A percentile compares a stretch with the other conserved stretches of the same genome.
phyloP scores from a whole-genome alignment of 139 green algal genomes.

The Dunaliella primolecta region DNA sequence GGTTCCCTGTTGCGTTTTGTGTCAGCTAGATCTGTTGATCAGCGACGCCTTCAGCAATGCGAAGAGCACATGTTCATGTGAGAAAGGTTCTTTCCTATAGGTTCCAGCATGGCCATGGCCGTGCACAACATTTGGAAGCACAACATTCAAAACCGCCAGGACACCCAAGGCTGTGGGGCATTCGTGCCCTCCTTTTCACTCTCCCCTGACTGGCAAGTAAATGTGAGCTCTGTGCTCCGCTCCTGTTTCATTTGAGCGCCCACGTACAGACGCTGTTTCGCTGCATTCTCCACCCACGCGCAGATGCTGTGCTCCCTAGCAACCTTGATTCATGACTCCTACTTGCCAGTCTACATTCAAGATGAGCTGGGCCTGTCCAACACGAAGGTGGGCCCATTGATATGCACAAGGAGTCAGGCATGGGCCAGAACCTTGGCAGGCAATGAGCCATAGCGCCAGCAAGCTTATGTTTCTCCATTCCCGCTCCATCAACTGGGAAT shows the following conservation, averaged over 20 bases:
- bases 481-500: no score
- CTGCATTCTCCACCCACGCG: background rate
- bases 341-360: slow-evolving; percentile 76
- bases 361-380: slow-evolving; percentile 29
- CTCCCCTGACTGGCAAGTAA: background rate
- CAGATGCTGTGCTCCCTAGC: slow-evolving; percentile 79
- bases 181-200: background rate
- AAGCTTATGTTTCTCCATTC: no score
- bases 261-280: background rate
- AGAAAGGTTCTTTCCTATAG: no score
- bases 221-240: no score
- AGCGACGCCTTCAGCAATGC: no score
- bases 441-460: no score
- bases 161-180: background rate
- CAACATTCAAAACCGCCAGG: background rate
- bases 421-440: no score
- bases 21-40: no score
- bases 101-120: background rate
- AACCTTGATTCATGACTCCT: slow-evolving; percentile 87
- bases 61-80: no score
- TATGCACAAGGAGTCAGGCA: no score
- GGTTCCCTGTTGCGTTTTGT: no score
- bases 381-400: slow-evolving; percentile 16
- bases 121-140: background rate
- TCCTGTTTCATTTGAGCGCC: no score